A percentile compares a stretch with the other conserved stretches of the same genome.
Conservation (phyloP, 345 rosid species). For the Gossypium mustelinum region DNA sequence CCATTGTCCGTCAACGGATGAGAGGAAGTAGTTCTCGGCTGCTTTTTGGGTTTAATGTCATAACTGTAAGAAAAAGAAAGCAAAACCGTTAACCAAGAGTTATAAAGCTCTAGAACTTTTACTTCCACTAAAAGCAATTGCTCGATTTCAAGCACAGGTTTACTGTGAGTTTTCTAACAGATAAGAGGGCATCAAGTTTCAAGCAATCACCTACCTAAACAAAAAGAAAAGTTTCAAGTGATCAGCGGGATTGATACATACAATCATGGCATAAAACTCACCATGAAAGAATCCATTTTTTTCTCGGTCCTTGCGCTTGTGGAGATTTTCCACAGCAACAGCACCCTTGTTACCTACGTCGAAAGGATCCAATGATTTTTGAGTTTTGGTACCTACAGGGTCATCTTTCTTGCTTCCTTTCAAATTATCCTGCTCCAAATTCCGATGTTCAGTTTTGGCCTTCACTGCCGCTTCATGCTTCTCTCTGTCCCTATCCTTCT, state of each 20-base stretch:
- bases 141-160: not conserved
- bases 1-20: constrained; percentile 40
- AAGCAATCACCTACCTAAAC: no score
- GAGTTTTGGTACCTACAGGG: constrained; percentile 15
- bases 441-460: constrained; percentile 22
- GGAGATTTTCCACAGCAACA: constrained; percentile 32
- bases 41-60: constrained; percentile 41
- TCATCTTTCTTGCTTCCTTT: constrained; percentile 28
- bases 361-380: constrained; percentile 18
- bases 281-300: constrained; percentile 62
- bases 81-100: constrained; percentile 1
- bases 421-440: constrained; percentile 26
- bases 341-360: constrained; percentile 27
- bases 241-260: constrained; percentile 6
- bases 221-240: not conserved
- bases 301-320: constrained; percentile 56
- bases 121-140: not conserved
- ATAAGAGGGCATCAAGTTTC: no score
- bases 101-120: constrained; percentile 1
- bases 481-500: constrained; percentile 29
- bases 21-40: constrained; percentile 32
- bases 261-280: constrained; percentile 33
- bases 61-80: constrained; percentile 38
- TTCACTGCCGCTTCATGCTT: constrained; percentile 22
- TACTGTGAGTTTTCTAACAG: not conserved